These are phyloP conservation scores for Triangularia verruculosa DNA, from an alignment of 2,329 filamentous ascomycete genomes.

Conservation along the genomic window DNA sequence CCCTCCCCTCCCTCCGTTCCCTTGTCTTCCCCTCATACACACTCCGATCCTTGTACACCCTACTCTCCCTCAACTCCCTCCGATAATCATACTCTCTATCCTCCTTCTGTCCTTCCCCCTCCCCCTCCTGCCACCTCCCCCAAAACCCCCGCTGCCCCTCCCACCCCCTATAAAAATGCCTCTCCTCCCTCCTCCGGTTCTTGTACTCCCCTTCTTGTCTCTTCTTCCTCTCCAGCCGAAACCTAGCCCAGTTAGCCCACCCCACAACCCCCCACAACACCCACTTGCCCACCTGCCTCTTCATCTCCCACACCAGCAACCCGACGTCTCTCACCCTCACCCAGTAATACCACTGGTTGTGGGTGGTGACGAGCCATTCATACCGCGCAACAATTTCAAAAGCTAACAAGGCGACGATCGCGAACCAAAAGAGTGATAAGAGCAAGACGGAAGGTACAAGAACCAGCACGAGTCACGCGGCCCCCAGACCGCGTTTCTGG, in stretches of 20 bases:
- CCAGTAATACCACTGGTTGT: not conserved
- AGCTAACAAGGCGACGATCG: not conserved
- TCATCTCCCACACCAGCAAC: not conserved
- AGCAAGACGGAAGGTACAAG: not conserved
- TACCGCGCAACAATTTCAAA: not conserved
- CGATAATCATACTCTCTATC: not conserved
- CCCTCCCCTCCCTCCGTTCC: not conserved
- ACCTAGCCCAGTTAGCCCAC: not conserved
- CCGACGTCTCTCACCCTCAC: not conserved
- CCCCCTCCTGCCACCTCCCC: not conserved
- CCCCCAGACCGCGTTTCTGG: conserved; percentile 52
- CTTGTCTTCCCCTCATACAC: not conserved
- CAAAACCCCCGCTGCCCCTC: not conserved
- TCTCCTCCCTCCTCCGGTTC: not conserved
- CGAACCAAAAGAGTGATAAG: not conserved
- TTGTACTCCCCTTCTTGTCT: not conserved
- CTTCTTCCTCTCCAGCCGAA: not conserved
- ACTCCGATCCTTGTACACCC: not conserved
- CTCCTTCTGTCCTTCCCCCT: not conserved
- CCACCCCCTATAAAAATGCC: not conserved
- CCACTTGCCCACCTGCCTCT: not conserved
- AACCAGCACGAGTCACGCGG: conserved; percentile 37
- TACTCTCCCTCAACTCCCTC: not conserved
- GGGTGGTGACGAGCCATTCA: not conserved
- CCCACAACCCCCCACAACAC: not conserved